Evolutionary conservation across 352 stramenopile species (phyloP).

Genomic region (Pythium aristosporum): DNA sequence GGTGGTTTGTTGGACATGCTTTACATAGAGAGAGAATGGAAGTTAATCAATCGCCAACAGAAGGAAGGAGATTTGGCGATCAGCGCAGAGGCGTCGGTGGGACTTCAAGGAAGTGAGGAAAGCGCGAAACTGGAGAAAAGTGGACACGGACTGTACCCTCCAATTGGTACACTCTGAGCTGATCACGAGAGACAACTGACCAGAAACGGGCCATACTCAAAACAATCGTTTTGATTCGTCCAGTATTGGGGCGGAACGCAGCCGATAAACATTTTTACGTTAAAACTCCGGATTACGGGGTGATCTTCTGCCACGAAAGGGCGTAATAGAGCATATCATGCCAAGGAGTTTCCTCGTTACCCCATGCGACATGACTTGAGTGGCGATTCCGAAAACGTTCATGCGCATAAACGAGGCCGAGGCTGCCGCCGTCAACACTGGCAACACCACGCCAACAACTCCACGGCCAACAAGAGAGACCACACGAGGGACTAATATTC

Average conservation of each 20-base stretch:
- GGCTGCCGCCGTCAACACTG: no score
- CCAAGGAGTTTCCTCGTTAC: neutral
- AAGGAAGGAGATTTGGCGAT: neutral
- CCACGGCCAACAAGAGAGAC: neutral
- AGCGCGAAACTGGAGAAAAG: neutral
- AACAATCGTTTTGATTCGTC: constrained; percentile 7
- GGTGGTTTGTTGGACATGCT: no score
- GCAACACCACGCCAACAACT: neutral
- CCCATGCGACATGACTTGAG: constrained; percentile 12
- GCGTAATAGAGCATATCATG: neutral
- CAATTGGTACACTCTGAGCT: neutral
- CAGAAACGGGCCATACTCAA: neutral
- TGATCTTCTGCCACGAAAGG: constrained; percentile 1
- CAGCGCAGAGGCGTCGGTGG: neutral
- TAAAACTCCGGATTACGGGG: neutral
- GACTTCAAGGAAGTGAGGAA: constrained; percentile 1
- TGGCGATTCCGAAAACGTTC: constrained; percentile 9
- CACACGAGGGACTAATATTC: neutral
- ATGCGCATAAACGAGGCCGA: neutral
- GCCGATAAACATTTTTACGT: neutral
- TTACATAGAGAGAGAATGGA: no score
- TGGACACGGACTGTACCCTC: neutral
- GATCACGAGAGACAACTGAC: constrained; percentile 1
- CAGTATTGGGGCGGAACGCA: neutral
- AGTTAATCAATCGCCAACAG: no score